Evolutionary conservation across 2,329 filamentous ascomycete genomes (phyloP).

Genomic region (Neofusicoccum laricinum): DNA sequence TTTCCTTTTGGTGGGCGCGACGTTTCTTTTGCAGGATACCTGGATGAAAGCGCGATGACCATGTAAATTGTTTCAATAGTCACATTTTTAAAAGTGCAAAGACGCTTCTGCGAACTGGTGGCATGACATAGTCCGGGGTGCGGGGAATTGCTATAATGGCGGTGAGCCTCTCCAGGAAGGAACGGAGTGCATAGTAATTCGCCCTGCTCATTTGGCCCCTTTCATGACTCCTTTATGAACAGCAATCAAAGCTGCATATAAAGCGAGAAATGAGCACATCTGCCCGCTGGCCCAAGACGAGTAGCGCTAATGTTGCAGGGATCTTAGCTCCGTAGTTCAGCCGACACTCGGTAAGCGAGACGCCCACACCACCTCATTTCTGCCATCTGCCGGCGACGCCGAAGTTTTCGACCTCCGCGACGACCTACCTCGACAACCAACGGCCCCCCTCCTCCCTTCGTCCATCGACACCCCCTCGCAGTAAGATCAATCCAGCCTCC

Average conservation of each 20-base stretch:
- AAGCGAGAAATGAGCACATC: neutral
- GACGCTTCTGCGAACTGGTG: neutral
- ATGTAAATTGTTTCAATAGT: neutral
- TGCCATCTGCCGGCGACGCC: neutral
- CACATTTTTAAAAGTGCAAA: neutral
- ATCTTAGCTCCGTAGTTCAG: neutral
- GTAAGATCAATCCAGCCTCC: neutral
- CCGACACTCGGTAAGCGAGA: constrained; percentile 9
- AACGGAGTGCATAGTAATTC: neutral
- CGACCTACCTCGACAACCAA: constrained; percentile 12
- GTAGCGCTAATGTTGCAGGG: neutral
- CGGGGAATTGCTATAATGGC: neutral
- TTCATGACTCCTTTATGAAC: neutral
- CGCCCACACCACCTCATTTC: constrained; percentile 15
- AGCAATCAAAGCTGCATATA: neutral
- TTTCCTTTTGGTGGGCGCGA: neutral
- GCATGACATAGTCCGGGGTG: neutral
- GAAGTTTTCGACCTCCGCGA: constrained; percentile 11
- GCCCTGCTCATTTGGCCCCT: neutral
- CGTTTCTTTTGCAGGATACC: neutral
- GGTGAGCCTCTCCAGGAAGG: neutral
- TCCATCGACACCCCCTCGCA: constrained; percentile 8
- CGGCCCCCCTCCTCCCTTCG: neutral
- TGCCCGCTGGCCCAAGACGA: neutral
- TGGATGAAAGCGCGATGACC: neutral